phyloP scores from a whole-genome alignment of 176 grass and related monocot species.

The Rhynchospora pubera region DNA sequence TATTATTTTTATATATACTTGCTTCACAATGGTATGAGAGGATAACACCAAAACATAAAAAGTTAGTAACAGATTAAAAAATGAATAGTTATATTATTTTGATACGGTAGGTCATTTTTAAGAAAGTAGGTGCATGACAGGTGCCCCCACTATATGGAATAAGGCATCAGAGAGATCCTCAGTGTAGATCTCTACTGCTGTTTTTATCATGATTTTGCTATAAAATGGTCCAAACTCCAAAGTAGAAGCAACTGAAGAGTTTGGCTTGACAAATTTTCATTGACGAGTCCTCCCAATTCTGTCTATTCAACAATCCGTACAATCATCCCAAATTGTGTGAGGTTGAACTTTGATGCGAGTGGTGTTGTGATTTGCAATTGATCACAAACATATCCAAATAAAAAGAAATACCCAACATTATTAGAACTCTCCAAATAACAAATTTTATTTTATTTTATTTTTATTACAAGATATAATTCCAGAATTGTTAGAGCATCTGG shows the following conservation, averaged over 20 bases:
- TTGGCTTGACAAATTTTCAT: background rate
- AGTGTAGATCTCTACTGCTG: background rate
- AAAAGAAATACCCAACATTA: no score
- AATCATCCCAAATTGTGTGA: background rate
- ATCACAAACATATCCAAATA: no score
- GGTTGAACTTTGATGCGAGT: background rate
- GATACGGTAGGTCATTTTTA: background rate
- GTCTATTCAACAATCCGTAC: background rate
- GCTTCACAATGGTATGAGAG: background rate
- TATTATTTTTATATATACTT: background rate
- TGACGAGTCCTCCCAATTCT: background rate
- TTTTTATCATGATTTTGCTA: background rate
- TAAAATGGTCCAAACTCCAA: background rate
- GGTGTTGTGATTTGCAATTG: background rate
- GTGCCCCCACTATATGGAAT: background rate
- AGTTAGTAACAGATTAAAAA: background rate
- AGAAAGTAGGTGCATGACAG: background rate
- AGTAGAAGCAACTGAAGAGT: background rate
- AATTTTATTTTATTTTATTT: no score
- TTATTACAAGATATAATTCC: no score
- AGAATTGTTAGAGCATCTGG: no score
- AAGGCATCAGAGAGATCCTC: background rate
- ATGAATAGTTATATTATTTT: background rate
- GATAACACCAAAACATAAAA: background rate
- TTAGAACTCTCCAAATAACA: no score